phyloP scores from a whole-genome alignment of 1,139 yeast genomes.

The Yamadazyma friedrichii region DNA sequence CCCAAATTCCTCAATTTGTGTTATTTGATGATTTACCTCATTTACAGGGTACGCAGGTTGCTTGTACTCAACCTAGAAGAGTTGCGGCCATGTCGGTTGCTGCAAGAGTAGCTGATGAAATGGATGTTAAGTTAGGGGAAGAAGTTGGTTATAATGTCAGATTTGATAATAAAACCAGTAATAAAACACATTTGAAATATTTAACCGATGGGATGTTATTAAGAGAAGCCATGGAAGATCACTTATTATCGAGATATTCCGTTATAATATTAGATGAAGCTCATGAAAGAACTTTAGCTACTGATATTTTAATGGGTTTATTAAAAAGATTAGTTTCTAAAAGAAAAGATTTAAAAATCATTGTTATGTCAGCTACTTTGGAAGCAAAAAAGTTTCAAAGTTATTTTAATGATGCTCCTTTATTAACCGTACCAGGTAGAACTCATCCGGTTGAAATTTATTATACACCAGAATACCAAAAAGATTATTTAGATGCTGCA shows the following conservation, averaged over 20 bases:
- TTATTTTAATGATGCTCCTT: slow-evolving; percentile 88
- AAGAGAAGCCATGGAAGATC: slow-evolving; percentile 98
- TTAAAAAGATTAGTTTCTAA: slow-evolving; percentile 76
- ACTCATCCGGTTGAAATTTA: slow-evolving; percentile 96
- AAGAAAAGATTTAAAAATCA: slow-evolving; percentile 86
- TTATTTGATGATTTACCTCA: slow-evolving; percentile 91
- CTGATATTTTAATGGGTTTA: slow-evolving; percentile 95
- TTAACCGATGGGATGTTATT: slow-evolving; percentile 99
- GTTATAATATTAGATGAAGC: slow-evolving; percentile 97
- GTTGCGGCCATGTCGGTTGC: slow-evolving; percentile 99
- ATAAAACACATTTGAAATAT: slow-evolving; percentile 81
- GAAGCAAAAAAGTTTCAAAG: slow-evolving; percentile 95
- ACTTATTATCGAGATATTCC: slow-evolving; percentile 72
- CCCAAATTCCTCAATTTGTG: slow-evolving; percentile 96
- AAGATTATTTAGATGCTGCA: slow-evolving; percentile 92
- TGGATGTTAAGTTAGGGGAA: slow-evolving; percentile 87
- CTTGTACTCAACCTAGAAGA: slow-evolving; percentile 97
- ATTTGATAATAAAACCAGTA: slow-evolving; percentile 85
- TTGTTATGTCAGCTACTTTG: slow-evolving; percentile 96
- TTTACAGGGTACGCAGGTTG: slow-evolving; percentile 73
- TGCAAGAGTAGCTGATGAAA: slow-evolving; percentile 91
- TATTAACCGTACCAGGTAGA: slow-evolving; percentile 96
- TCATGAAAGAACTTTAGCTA: slow-evolving; percentile 94
- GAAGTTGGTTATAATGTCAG: slow-evolving; percentile 94
- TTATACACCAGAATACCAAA: slow-evolving; percentile 94